Evolutionary conservation across 2,329 filamentous ascomycete species (phyloP).

Genomic region (Grosmannia huntii): DNA sequence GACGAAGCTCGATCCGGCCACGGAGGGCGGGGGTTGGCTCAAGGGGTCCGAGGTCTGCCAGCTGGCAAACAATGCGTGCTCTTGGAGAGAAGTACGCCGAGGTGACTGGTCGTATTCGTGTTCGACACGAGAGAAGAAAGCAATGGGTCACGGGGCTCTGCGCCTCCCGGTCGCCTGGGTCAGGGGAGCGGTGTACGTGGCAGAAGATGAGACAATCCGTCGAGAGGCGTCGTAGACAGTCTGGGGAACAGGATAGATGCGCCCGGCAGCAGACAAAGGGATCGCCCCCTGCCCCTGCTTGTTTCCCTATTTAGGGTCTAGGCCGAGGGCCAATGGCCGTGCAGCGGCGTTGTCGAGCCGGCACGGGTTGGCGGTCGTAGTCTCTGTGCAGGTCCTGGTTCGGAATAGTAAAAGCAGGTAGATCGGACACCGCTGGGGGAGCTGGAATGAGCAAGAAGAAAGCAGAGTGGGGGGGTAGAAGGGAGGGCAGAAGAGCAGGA

Average conservation of each 20-base stretch:
- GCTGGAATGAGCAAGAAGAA: too few relatives aligned
- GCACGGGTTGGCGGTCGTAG: too few relatives aligned
- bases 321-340: too few relatives aligned
- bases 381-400: too few relatives aligned
- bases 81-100: background rate
- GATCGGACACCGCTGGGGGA: too few relatives aligned
- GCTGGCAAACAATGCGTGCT: background rate
- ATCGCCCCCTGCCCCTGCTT: background rate
- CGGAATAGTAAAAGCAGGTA: too few relatives aligned
- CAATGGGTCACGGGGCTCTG: background rate
- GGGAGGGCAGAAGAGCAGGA: too few relatives aligned
- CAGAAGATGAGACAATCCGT: background rate
- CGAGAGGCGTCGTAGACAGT: background rate
- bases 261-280: background rate
- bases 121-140: too few relatives aligned
- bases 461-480: too few relatives aligned
- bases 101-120: too few relatives aligned
- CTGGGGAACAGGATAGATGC: background rate
- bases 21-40: background rate
- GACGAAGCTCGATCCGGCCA: background rate
- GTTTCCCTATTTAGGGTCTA: slow-evolving; percentile 1
- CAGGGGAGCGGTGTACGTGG: background rate
- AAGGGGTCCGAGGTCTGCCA: too few relatives aligned
- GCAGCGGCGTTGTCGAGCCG: background rate
- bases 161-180: background rate